These are phyloP conservation scores for Chlorella vulgaris DNA, from an alignment of 139 green algal species.

Conservation along the genomic window DNA sequence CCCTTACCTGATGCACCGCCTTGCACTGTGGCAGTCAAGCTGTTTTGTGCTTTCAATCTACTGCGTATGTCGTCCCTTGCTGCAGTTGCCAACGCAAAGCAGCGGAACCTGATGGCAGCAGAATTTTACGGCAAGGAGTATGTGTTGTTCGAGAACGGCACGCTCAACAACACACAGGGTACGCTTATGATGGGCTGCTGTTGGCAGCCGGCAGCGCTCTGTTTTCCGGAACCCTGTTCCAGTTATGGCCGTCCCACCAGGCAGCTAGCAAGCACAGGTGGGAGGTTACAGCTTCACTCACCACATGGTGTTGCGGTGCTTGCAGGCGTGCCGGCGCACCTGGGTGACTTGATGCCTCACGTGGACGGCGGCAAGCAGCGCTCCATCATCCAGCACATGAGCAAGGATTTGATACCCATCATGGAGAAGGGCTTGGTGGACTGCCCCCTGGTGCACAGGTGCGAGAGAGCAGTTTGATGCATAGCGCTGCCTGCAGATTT, in stretches of 20 bases:
- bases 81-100: conserved; percentile 38
- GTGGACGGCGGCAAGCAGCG: conserved; percentile 56
- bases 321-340: conserved; percentile 44
- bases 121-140: conserved; percentile 66
- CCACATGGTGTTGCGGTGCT: background rate
- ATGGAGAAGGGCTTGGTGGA: conserved; percentile 93
- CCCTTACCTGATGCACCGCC: background rate
- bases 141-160: conserved; percentile 68
- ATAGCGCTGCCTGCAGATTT: too few species aligned
- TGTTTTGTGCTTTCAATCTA: background rate
- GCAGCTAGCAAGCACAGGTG: too few species aligned
- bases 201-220: background rate
- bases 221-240: too few species aligned
- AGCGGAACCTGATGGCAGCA: conserved; percentile 73
- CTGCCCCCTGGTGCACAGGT: conserved; percentile 79
- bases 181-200: background rate
- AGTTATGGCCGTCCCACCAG: too few species aligned
- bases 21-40: background rate
- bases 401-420: conserved; percentile 65
- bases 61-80: background rate
- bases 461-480: background rate
- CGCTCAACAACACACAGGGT: conserved; percentile 33
- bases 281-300: too few species aligned
- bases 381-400: conserved; percentile 61
- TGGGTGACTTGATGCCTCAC: conserved; percentile 60